Base-by-base conservation (phyloP, 768 basidiomycete genomes). In the Boletus rufocinnamomeus region DNA sequence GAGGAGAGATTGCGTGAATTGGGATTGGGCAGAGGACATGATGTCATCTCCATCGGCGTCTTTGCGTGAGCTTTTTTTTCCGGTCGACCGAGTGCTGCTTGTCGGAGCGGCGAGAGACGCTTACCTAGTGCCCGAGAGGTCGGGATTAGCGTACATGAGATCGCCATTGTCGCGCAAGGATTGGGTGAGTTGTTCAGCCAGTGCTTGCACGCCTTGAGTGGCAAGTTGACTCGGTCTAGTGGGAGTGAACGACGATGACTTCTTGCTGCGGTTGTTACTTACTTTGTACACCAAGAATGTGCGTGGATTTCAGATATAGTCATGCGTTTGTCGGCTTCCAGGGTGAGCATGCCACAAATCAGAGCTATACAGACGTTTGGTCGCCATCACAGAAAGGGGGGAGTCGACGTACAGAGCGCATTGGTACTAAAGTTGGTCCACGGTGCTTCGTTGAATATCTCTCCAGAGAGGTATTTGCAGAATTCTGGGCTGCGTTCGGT, bases 201-300 rank as follows among this genome's bases (percentile, higher is more conserved):
- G 75, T 6, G 76, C 80, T 2, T 75, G 74, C 0, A 79, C 71
- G 28, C 82, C 76, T 52, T 80, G 75, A 23, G 77, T 74, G 4
- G 84, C 82, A 3, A 92, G 72, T 69, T 94, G 89, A 68, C 88
- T 90, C 37, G 84, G 84, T 62, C 90, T 90, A 50, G 40, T 50
- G 30, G 32, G 27, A 23, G 23, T 61, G 21, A 58, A 49, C 30
- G 25, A 53, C 27, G 0, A 6, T 16, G 13, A 10, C 21, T 21
- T 11, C 2, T 3, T 14, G n/a, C 3, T 21, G 19, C 28, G 25
- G 4, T 32, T 19, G 16, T 21, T 40, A 59, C 79, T 57, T 70
- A 88, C 91, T 86, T 83, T 55, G 80, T 77, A 56, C 81, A 84
- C 95, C 95, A 98, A 0, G 84, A 84, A 70, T 95, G 89, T 8